Evolutionary conservation across 768 basidiomycete genomes (phyloP), one percentile per base, ranked within the genome.

Genomic region (Macrocybe gigantea): DNA sequence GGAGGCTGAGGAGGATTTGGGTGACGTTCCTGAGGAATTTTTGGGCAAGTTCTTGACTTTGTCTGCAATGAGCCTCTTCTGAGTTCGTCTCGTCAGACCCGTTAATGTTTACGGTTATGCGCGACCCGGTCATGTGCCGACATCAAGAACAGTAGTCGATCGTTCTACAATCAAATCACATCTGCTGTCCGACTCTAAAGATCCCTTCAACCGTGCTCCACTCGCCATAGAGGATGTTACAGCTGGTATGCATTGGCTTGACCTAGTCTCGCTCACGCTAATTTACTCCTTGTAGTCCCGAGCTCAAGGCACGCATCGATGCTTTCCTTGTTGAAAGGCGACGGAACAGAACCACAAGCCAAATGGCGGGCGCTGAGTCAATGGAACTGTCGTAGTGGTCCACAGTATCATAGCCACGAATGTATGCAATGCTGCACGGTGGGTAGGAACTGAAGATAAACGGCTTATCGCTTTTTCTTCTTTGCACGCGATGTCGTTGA

Each of bases 21-120:
- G 88, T 31, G 96, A 98, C 13, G 67, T 94, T 44, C 96, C 96
- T 0, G 96, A 99, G 38, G 95, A 99, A 62, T 98, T 87, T 75
- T 64, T 93, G 43, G 94, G 93, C 93, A 57, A 44, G 83, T 52
- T 8, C 44, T 33, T 49, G 44, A 36, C 39, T 55, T 35, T 39
- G 49, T 10, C 42, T 43, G 12, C 13, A 51, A 12, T 31, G 47
- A n/a, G 49, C 55, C 2, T 34, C 39, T 50, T 51, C 49, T 47
- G 13, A 50, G 44, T 35, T 22, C 40, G 29, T 45, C 11, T 38
- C 40, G 22, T 13, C 46, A 94, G 93, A 94, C 64, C 92, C 90
- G 1, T 72, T 96, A 53, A 91, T 94, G 82, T 85, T 78, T 58
- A 88, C 88, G 4, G 61, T 99, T 46, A 99, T 99, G 96, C 84